A percentile compares a stretch with the other conserved stretches of the same genome.
Conservation (phyloP, 306 rosid genomes). For the Boehmeria nivea region DNA sequence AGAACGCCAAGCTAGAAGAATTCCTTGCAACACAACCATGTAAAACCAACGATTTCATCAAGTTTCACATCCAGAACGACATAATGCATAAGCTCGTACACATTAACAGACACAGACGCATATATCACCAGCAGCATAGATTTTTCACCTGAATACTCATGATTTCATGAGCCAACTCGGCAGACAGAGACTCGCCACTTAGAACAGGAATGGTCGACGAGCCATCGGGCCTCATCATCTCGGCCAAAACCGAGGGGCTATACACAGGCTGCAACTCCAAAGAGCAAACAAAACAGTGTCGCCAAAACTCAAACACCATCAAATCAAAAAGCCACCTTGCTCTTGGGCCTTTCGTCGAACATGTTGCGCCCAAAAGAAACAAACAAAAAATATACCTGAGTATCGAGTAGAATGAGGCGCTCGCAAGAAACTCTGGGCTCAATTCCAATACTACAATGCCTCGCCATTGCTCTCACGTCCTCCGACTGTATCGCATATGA, state of each 20-base stretch:
- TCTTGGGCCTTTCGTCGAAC: neutral
- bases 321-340: neutral
- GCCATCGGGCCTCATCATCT: slow-evolving; percentile 88
- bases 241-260: slow-evolving; percentile 74
- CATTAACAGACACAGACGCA: no score
- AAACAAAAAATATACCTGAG: no score
- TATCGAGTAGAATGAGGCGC: slow-evolving; percentile 53
- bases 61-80: no score
- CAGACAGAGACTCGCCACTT: slow-evolving; percentile 55
- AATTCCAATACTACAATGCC: slow-evolving; percentile 77
- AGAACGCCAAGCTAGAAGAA: slow-evolving; percentile 74
- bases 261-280: slow-evolving; percentile 53
- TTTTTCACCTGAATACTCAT: slow-evolving; percentile 70
- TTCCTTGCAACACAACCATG: slow-evolving; percentile 46
- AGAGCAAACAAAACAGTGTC: no score
- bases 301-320: neutral
- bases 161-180: slow-evolving; percentile 82
- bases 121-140: slow-evolving; percentile 15
- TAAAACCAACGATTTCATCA: no score
- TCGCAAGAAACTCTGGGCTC: slow-evolving; percentile 83
- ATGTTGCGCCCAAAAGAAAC: neutral
- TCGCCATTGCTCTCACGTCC: slow-evolving; percentile 70
- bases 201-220: slow-evolving; percentile 61
- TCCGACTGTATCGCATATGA: slow-evolving; percentile 62
- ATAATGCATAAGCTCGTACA: neutral